Percentiles rank a stretch among this genome's conserved stretches.
Conservation (phyloP, 495 filamentous ascomycete genomes). For the Neurospora tetrasperma region DNA sequence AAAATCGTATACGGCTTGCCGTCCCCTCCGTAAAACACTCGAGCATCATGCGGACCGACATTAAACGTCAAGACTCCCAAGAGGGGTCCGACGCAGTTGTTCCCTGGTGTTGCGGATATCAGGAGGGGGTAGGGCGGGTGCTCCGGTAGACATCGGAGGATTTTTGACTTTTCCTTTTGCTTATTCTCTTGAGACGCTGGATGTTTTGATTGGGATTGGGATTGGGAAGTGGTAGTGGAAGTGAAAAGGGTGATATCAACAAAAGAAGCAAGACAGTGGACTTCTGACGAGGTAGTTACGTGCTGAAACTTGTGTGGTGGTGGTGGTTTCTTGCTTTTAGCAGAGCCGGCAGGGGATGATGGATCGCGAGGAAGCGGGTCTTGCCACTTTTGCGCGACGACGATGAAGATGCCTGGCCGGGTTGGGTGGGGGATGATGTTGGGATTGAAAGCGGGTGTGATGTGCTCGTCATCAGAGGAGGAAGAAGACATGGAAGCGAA, state of each 20-base stretch:
- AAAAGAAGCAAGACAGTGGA: conserved; percentile 32
- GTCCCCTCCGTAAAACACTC: conserved; percentile 40
- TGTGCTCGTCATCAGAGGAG: not conserved
- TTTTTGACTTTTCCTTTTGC: too few relatives aligned
- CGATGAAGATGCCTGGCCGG: conserved; percentile 32
- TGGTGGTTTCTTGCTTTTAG: too few relatives aligned
- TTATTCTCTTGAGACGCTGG: too few relatives aligned
- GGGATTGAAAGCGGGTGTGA: conserved; percentile 32
- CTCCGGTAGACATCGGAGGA: too few relatives aligned
- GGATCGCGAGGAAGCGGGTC: too few relatives aligned
- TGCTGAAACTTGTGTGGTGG: too few relatives aligned
- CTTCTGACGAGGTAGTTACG: conserved; percentile 15
- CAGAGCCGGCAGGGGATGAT: too few relatives aligned
- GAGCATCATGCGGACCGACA: conserved; percentile 41
- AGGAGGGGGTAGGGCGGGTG: conserved; percentile 18
- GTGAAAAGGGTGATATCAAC: too few relatives aligned
- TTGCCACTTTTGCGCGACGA: conserved; percentile 31
- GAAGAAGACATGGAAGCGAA: conserved; percentile 16
- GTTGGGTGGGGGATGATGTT: conserved; percentile 44
- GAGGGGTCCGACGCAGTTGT: conserved; percentile 30
- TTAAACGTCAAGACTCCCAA: conserved; percentile 24
- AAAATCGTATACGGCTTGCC: conserved; percentile 33
- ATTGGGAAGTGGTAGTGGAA: too few relatives aligned
- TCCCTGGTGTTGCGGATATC: conserved; percentile 29
- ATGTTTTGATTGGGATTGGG: too few relatives aligned